A percentile compares a stretch with the other conserved stretches of the same genome.
Evolutionary conservation across 495 filamentous ascomycete genomes (phyloP).

Genomic region (Pyrenopolyporus hunteri): DNA sequence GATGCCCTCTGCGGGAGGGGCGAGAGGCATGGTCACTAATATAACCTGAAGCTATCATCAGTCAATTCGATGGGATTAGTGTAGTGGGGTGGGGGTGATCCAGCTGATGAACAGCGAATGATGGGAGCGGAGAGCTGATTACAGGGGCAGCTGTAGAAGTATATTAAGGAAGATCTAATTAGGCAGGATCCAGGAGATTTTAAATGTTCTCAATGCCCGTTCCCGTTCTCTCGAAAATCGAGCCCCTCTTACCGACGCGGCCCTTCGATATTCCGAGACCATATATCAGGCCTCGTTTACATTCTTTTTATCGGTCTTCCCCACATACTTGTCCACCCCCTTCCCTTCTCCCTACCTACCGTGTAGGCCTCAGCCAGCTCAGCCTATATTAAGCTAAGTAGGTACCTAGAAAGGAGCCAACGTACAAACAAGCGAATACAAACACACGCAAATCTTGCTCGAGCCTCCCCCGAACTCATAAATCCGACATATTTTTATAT

Average conservation of each 20-base stretch:
- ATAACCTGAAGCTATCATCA: neutral
- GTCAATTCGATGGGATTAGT: neutral
- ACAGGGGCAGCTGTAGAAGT: slow-evolving; percentile 24
- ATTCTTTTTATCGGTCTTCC: too few relatives aligned
- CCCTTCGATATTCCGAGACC: slow-evolving; percentile 1
- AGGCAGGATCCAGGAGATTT: neutral
- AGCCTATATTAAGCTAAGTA: neutral
- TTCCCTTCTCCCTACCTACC: neutral
- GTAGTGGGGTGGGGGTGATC: neutral
- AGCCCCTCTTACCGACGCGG: neutral
- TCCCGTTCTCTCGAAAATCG: neutral
- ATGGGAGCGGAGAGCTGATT: neutral
- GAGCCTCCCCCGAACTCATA: too few relatives aligned
- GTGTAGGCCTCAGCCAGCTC: too few relatives aligned
- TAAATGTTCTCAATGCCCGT: too few relatives aligned
- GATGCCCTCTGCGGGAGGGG: slow-evolving; percentile 37
- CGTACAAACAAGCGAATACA: neutral
- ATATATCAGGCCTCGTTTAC: neutral
- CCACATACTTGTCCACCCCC: neutral
- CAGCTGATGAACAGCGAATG: neutral
- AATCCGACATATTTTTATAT: too few relatives aligned
- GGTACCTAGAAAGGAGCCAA: neutral
- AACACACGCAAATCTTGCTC: too few relatives aligned
- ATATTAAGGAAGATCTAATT: slow-evolving; percentile 34
- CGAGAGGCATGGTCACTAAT: slow-evolving; percentile 31